Evolutionary conservation across 306 rosid genomes (phyloP).

Genomic region (Echinosophora koreensis): DNA sequence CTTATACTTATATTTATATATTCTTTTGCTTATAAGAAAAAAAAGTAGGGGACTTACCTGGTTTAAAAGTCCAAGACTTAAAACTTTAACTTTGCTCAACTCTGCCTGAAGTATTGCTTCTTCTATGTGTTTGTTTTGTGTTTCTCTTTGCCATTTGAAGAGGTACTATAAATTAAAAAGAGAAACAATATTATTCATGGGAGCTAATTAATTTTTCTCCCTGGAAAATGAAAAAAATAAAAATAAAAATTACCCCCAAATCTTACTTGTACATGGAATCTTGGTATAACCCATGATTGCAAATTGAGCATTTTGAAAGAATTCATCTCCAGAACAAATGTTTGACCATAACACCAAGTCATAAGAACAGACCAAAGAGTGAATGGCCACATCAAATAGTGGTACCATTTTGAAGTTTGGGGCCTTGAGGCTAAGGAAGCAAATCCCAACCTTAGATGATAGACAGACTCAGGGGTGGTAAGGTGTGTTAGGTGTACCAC

Average conservation of each 20-base stretch:
- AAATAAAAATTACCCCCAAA: neutral
- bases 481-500: constrained; percentile 75
- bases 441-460: constrained; percentile 66
- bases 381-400: constrained; percentile 72
- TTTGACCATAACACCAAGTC: constrained; percentile 56
- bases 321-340: constrained; percentile 71
- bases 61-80: constrained; percentile 60
- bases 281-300: constrained; percentile 80
- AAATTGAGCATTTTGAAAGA: constrained; percentile 55
- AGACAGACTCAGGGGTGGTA: constrained; percentile 72
- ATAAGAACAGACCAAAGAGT: constrained; percentile 60
- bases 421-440: constrained; percentile 70
- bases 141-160: constrained; percentile 51
- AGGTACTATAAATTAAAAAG: constrained; percentile 43
- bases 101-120: constrained; percentile 61
- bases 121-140: constrained; percentile 49
- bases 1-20: too few relatives aligned
- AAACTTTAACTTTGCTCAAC: constrained; percentile 49
- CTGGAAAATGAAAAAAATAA: neutral
- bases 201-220: neutral
- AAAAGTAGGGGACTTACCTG: constrained; percentile 53
- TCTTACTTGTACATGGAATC: constrained; percentile 70
- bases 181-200: neutral
- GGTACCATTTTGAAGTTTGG: constrained; percentile 57
- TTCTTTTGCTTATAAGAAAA: too few relatives aligned